phyloP scores from a whole-genome alignment of 148 eudicot species.

The Vaccinium myrtillus region DNA sequence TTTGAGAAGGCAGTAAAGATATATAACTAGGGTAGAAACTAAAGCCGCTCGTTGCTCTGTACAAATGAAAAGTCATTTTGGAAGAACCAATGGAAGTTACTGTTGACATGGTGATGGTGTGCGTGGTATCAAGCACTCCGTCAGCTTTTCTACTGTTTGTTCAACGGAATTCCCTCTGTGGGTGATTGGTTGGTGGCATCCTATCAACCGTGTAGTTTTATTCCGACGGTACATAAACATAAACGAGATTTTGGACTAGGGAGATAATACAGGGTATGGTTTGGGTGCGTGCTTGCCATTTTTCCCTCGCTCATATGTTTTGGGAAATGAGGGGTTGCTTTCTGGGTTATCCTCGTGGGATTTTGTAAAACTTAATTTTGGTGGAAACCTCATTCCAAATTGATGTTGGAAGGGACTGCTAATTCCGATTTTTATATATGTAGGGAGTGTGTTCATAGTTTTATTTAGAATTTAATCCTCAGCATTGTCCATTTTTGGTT shows the following conservation, averaged over 20 bases:
- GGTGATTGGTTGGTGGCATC: slow-evolving; percentile 20
- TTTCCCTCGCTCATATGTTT: slow-evolving; percentile 10
- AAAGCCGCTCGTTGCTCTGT: slow-evolving; percentile 11
- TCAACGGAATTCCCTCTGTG: slow-evolving; percentile 9
- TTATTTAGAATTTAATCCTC: not conserved
- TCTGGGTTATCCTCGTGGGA: slow-evolving; percentile 16
- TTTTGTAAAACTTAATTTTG: slow-evolving; percentile 2
- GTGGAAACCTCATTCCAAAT: not conserved
- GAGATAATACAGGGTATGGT: slow-evolving; percentile 18
- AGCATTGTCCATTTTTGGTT: not conserved
- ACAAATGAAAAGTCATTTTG: slow-evolving; percentile 10
- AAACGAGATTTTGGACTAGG: slow-evolving; percentile 19
- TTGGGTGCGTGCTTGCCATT: slow-evolving; percentile 9
- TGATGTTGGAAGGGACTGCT: slow-evolving; percentile 8
- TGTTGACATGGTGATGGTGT: slow-evolving; percentile 3
- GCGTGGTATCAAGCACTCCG: slow-evolving; percentile 12
- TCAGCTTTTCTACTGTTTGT: not conserved
- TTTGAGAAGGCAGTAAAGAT: slow-evolving; percentile 94
- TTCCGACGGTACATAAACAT: slow-evolving; percentile 19
- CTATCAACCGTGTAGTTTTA: slow-evolving; percentile 15
- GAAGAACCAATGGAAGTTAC: not conserved
- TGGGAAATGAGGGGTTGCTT: slow-evolving; percentile 13
- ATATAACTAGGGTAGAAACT: slow-evolving; percentile 52
- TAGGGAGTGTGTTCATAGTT: slow-evolving; percentile 1
- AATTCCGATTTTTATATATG: slow-evolving; percentile 6